Evolutionary conservation across 2,329 filamentous ascomycete genomes (phyloP).

Genomic region (Claviceps lovelessii): DNA sequence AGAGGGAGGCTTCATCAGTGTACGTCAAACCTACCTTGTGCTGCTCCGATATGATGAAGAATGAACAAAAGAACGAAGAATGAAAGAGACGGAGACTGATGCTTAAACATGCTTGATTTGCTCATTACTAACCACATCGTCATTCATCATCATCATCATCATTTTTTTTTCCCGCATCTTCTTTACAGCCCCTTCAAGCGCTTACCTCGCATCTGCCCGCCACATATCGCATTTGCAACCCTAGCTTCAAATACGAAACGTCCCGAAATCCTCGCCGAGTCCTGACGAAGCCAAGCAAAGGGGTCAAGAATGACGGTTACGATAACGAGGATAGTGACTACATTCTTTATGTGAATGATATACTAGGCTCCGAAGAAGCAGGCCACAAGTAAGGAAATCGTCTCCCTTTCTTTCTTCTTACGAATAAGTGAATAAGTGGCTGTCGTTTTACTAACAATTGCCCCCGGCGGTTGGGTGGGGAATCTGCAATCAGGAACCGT

Average conservation of each 20-base stretch:
- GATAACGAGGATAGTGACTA: conserved; percentile 99
- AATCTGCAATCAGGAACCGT: conserved; percentile 49
- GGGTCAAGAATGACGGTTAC: conserved; percentile 94
- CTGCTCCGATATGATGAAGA: neutral
- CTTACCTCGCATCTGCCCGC: conserved; percentile 84
- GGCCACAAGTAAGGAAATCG: conserved; percentile 72
- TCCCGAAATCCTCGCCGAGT: conserved; percentile 91
- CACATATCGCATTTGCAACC: conserved; percentile 97
- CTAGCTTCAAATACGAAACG: conserved; percentile 95
- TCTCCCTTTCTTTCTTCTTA: neutral
- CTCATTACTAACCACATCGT: neutral
- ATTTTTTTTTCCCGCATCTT: no score
- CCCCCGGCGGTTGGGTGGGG: neutral
- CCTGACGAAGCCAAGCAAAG: conserved; percentile 95
- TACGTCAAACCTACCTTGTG: conserved; percentile 31
- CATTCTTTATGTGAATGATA: conserved; percentile 97
- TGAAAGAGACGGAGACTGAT: neutral
- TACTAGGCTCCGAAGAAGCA: conserved; percentile 90
- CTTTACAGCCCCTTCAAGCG: conserved; percentile 73
- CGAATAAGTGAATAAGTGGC: no score
- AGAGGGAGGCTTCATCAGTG: conserved; percentile 94
- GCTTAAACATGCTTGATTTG: neutral
- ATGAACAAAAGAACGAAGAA: neutral
- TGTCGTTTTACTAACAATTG: neutral
- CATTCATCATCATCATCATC: no score